Percentiles rank a stretch among this genome's conserved stretches.
Evolutionary conservation across 2,329 filamentous ascomycete species (phyloP).

Genomic region (Bipolaris bicolor): DNA sequence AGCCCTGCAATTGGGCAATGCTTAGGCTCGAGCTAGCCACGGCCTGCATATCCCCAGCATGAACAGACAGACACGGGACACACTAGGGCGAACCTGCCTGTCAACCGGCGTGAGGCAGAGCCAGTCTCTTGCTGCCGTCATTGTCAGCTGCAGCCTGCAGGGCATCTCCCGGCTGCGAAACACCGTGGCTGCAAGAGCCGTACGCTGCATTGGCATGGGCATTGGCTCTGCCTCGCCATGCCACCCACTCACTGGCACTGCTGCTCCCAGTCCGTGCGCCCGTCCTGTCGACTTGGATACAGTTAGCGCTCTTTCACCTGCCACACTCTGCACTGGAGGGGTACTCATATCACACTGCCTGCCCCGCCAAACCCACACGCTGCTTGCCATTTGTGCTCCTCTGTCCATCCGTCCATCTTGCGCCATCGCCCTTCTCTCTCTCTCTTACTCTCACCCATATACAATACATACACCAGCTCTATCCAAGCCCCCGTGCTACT

Average conservation of each 20-base stretch:
- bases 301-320: slow-evolving; percentile 39
- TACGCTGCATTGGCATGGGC: background rate
- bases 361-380: slow-evolving; percentile 39
- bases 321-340: slow-evolving; percentile 31
- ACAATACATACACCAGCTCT: slow-evolving; percentile 30
- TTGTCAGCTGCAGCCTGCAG: slow-evolving; percentile 22
- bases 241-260: slow-evolving; percentile 10
- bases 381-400: slow-evolving; percentile 31
- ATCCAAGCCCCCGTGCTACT: slow-evolving; percentile 36
- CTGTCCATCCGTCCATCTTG: slow-evolving; percentile 5
- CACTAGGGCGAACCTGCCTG: slow-evolving; percentile 25
- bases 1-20: slow-evolving; percentile 32
- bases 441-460: no score
- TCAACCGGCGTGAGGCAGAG: slow-evolving; percentile 18
- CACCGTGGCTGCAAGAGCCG: slow-evolving; percentile 18
- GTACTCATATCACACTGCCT: slow-evolving; percentile 36
- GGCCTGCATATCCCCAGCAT: slow-evolving; percentile 46
- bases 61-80: slow-evolving; percentile 49
- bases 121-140: slow-evolving; percentile 15
- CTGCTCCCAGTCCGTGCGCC: slow-evolving; percentile 25
- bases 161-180: slow-evolving; percentile 20
- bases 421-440: no score
- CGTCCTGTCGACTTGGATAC: slow-evolving; percentile 16
- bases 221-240: background rate
- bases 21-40: slow-evolving; percentile 25